Evolutionary conservation across 2,329 filamentous ascomycete genomes (phyloP).

Genomic region (Purpureocillium takamizusanense): DNA sequence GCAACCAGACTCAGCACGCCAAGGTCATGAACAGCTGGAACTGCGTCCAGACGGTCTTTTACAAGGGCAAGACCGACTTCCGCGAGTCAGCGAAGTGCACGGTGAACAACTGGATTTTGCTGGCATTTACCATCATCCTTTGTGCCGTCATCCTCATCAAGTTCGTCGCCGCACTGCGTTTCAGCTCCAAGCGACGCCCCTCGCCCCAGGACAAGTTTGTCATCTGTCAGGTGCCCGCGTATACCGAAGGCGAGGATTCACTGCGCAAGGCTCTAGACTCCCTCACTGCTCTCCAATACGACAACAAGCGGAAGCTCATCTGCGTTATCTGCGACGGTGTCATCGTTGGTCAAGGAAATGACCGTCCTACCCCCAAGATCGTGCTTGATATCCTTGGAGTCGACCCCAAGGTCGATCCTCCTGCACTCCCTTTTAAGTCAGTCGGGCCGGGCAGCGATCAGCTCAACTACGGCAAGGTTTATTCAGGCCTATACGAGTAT

Average conservation of each 20-base stretch:
- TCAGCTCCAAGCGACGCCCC: conserved; percentile 84
- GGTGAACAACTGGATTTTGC: conserved; percentile 83
- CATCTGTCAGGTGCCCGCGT: conserved; percentile 95
- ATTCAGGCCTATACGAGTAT: conserved; percentile 93
- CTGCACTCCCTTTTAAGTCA: conserved; percentile 87
- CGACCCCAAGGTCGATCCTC: conserved; percentile 92
- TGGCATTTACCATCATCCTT: conserved; percentile 79
- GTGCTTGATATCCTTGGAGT: conserved; percentile 95
- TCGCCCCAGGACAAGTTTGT: conserved; percentile 96
- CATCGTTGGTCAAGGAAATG: conserved; percentile 92
- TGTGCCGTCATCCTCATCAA: conserved; percentile 74
- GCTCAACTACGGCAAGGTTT: conserved; percentile 97
- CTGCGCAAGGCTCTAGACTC: conserved; percentile 89
- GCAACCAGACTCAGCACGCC: conserved; percentile 41
- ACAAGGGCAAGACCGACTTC: conserved; percentile 78
- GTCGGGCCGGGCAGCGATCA: conserved; percentile 83
- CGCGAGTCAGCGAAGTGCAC: conserved; percentile 66
- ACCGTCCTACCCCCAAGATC: conserved; percentile 93
- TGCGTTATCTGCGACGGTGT: conserved; percentile 95
- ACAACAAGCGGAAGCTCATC: conserved; percentile 97
- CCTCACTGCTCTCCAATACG: conserved; percentile 86
- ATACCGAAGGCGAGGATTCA: conserved; percentile 95
- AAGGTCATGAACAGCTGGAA: conserved; percentile 58
- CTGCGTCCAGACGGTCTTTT: conserved; percentile 79
- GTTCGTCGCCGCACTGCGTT: conserved; percentile 86